Evolutionary conservation across 768 basidiomycete species (phyloP).

Genomic region (Tricholoma saponaceum): DNA sequence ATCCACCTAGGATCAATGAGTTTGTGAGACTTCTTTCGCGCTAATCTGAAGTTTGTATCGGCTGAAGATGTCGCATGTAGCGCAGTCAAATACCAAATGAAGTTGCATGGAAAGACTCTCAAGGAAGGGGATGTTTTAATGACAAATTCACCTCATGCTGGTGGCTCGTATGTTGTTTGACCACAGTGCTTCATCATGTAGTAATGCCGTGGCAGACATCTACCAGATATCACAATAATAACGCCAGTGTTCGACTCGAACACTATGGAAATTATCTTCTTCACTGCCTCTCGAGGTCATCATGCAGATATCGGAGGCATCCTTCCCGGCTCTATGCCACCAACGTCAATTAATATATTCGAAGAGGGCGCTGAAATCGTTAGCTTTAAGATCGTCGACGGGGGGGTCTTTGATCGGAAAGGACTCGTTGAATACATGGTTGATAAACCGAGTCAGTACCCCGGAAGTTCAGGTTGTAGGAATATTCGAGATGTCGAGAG

Average conservation of each 20-base stretch:
- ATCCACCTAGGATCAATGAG: conserved; percentile 89
- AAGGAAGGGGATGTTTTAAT: conserved; percentile 92
- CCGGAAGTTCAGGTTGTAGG: conserved; percentile 83
- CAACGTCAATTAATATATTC: conserved; percentile 84
- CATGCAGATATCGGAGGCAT: conserved; percentile 95
- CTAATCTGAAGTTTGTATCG: neutral
- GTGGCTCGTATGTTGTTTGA: conserved; percentile 67
- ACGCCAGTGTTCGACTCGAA: conserved; percentile 80
- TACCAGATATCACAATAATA: conserved; percentile 86
- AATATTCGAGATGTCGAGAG: conserved; percentile 89
- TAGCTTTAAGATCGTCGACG: conserved; percentile 87
- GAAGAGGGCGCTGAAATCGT: conserved; percentile 93
- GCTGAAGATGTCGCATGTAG: conserved; percentile 26
- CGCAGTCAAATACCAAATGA: conserved; percentile 89
- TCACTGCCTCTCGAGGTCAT: conserved; percentile 90
- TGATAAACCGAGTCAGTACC: conserved; percentile 74
- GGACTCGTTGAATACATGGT: conserved; percentile 79
- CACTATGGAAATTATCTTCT: conserved; percentile 78
- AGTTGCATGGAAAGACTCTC: conserved; percentile 60
- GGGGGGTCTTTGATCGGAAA: conserved; percentile 73
- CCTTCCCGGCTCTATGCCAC: conserved; percentile 93
- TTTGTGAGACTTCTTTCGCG: conserved; percentile 52
- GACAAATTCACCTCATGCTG: conserved; percentile 87
- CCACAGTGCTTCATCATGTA: conserved; percentile 1
- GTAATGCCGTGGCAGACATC: conserved; percentile 27